A percentile compares a stretch with the other conserved stretches of the same genome.
These are phyloP conservation scores for Bryoerythrophyllum caledonicum DNA, from an alignment of 225 moss, liverwort and hornwort species.

Conservation along the genomic window DNA sequence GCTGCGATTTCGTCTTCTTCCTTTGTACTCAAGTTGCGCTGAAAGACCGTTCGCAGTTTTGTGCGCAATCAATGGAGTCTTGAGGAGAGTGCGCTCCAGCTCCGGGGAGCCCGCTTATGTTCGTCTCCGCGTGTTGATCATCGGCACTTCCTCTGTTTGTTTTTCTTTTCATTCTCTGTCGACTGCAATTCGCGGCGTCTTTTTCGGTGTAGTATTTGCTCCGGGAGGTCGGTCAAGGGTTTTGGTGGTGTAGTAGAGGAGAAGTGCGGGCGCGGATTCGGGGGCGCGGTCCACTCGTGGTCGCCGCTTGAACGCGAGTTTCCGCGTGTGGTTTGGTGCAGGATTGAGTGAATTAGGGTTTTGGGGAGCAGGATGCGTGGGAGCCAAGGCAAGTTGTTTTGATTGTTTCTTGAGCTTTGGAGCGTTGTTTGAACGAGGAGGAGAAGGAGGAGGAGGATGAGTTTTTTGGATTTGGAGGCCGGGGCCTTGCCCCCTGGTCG, in stretches of 20 bases:
- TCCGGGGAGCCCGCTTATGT: constrained; percentile 4
- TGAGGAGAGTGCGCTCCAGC: constrained; percentile 22
- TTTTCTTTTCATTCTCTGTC: background rate
- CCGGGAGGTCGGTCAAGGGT: constrained; percentile 9
- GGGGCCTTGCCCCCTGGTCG: constrained; percentile 69
- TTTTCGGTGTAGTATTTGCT: background rate
- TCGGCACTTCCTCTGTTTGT: background rate
- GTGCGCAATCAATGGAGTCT: constrained; percentile 4
- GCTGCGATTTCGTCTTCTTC: too few species aligned
- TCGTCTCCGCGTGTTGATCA: background rate
- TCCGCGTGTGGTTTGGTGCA: background rate
- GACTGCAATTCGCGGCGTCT: background rate
- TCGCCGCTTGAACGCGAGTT: background rate
- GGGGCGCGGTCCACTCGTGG: background rate
- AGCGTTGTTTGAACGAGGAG: background rate
- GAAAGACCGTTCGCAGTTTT: background rate
- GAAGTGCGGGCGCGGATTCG: too few species aligned
- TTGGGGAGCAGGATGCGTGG: background rate
- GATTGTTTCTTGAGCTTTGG: background rate
- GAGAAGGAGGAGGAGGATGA: constrained; percentile 59
- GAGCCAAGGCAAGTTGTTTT: background rate
- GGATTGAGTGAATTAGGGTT: constrained; percentile 23
- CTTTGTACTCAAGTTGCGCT: background rate
- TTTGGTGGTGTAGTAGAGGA: background rate
- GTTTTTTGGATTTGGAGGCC: constrained; percentile 88